A percentile compares a stretch with the other conserved stretches of the same genome.
Conservation (phyloP, 768 basidiomycete species). For the Hemileccinum impolitum region DNA sequence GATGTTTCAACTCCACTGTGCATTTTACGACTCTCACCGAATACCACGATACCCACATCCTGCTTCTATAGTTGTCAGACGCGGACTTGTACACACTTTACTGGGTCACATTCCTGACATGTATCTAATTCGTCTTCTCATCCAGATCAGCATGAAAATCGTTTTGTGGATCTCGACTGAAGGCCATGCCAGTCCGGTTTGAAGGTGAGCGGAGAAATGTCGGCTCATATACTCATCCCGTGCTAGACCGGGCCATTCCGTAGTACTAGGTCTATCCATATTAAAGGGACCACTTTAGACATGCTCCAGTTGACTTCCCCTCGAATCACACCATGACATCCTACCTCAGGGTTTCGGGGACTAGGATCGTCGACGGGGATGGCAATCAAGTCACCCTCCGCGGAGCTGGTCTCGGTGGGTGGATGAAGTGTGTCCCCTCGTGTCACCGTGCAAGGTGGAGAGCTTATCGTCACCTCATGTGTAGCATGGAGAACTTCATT, state of each 20-base stretch:
- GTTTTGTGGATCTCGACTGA: slow-evolving; percentile 20
- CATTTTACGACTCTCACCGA: slow-evolving; percentile 28
- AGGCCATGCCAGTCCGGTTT: no score
- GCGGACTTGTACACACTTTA: slow-evolving; percentile 23
- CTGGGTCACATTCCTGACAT: slow-evolving; percentile 10
- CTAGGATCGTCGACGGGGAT: slow-evolving; percentile 55
- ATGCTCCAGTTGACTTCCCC: background rate
- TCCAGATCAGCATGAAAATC: slow-evolving; percentile 7
- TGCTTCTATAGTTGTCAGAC: slow-evolving; percentile 27
- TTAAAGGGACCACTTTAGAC: background rate
- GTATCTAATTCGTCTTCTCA: slow-evolving; percentile 17
- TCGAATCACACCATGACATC: slow-evolving; percentile 27
- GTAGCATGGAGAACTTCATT: slow-evolving; percentile 77
- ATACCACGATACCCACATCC: slow-evolving; percentile 35
- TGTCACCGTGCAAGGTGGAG: slow-evolving; percentile 4
- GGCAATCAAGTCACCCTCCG: slow-evolving; percentile 58
- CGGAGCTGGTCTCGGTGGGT: slow-evolving; percentile 79
- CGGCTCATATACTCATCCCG: slow-evolving; percentile 4
- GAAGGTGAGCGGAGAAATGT: slow-evolving; percentile 9
- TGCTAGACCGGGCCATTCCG: no score
- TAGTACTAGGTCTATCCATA: no score
- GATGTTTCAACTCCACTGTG: slow-evolving; percentile 27
- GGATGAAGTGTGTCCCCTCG: slow-evolving; percentile 69
- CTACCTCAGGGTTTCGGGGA: slow-evolving; percentile 54
- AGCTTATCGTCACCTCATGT: slow-evolving; percentile 4